These are phyloP conservation scores for Pecoramyces ruminantium DNA, from an alignment of 192 early-diverging fungal genomes.

Conservation along the genomic window DNA sequence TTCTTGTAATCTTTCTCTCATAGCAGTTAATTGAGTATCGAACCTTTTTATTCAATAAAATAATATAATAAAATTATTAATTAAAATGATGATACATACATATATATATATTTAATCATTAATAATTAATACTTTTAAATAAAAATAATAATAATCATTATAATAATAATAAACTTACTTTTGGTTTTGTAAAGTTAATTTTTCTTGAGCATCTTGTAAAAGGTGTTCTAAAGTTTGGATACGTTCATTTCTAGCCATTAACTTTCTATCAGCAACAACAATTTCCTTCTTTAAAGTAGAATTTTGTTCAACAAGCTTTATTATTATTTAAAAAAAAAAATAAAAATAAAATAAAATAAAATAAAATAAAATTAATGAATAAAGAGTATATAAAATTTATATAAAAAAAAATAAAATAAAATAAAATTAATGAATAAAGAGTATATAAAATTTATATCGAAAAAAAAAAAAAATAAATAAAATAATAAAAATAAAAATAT, in stretches of 20 bases:
- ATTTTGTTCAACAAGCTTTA: slow-evolving; percentile 84
- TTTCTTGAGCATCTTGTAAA: slow-evolving; percentile 68
- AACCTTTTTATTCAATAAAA: slow-evolving; percentile 30
- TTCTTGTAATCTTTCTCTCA: slow-evolving; percentile 64
- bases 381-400: too few species aligned
- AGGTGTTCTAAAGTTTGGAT: slow-evolving; percentile 76
- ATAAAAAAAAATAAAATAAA: background rate
- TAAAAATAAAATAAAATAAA: background rate
- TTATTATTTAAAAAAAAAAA: too few species aligned
- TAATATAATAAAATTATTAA: background rate
- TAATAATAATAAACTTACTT: slow-evolving; percentile 17
- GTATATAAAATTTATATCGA: too few species aligned
- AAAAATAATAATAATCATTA: background rate
- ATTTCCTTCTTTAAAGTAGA: slow-evolving; percentile 87
- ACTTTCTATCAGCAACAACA: slow-evolving; percentile 75
- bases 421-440: too few species aligned
- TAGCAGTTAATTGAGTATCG: slow-evolving; percentile 60
- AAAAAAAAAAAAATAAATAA: too few species aligned
- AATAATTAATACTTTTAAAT: too few species aligned
- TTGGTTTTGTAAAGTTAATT: slow-evolving; percentile 57
- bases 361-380: background rate
- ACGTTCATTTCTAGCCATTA: slow-evolving; percentile 80
- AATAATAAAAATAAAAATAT: too few species aligned
- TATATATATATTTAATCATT: too few species aligned
- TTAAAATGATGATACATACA: too few species aligned